Conservation (phyloP, 2,329 filamentous ascomycete species). For the Colletotrichum lini region DNA sequence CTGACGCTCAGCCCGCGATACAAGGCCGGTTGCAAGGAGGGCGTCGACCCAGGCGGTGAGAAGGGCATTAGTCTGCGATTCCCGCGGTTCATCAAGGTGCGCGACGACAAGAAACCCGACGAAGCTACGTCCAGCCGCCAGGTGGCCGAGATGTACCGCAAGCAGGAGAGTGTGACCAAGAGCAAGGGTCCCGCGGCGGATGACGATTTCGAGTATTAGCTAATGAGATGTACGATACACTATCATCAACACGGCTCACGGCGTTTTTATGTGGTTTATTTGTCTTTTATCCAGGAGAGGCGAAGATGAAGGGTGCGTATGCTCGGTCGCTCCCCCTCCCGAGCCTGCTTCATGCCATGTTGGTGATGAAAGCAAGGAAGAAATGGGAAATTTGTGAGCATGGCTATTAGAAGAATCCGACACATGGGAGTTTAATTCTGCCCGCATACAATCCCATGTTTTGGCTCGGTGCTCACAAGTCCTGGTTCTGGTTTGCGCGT, state of each 20-base stretch:
- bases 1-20: constrained; percentile 93
- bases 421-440: background rate
- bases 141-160: constrained; percentile 96
- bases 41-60: constrained; percentile 78
- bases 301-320: background rate
- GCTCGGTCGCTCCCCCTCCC: background rate
- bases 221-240: background rate
- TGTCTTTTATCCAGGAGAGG: background rate
- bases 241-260: background rate
- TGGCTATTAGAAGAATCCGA: background rate
- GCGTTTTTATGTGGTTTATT: constrained; percentile 16
- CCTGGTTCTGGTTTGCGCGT: background rate
- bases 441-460: background rate
- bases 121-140: constrained; percentile 87
- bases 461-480: background rate
- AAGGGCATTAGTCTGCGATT: constrained; percentile 92
- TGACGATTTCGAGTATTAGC: constrained; percentile 96
- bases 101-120: constrained; percentile 97
- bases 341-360: background rate
- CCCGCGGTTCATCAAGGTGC: constrained; percentile 89
- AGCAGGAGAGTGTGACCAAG: constrained; percentile 92
- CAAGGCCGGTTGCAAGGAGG: constrained; percentile 88
- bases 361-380: background rate
- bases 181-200: constrained; percentile 89
- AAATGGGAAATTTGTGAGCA: background rate